Evolutionary conservation across 495 filamentous ascomycete genomes (phyloP), one percentile per base, ranked within the genome.

Genomic region (Lophiostoma macrostomum): DNA sequence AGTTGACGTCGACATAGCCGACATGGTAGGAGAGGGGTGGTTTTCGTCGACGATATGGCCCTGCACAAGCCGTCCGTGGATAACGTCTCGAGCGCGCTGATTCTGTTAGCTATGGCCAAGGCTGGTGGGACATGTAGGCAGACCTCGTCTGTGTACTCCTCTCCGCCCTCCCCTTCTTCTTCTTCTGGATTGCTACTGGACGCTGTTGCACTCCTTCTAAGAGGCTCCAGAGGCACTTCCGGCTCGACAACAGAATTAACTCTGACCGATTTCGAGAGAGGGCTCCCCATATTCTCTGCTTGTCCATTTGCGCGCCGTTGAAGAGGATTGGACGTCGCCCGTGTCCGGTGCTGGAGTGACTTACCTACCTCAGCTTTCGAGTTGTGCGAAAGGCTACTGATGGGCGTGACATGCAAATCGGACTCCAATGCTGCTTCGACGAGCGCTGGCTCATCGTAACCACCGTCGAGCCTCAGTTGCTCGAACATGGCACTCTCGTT

Each of bases 11-110:
- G 76, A 80, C 49, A 78, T 71, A 4, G 81, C 80, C 7, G 90
- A 94, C 5, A 80, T 74, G 19, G 79, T 71, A 12, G 86, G 82
- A 7, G 86, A 89, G n/a, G 84, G 85, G 63, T 89, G 89, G 65
- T 95, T 85, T 69, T 98, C 93, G 43, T 95, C 85, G 12, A 98
- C 94, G 62, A 98, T 86, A 64, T 97, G 93, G 14, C 93, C 93
- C 56, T 96, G 91, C n/a, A 96, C 80, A 28, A 98, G 75, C 27
- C 93, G 82, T 27, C 89, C 94, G 32, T 90, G 91, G 35, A 90
- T 91, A 31, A 98, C 90, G 67, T 97, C 89, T 32, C 82, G 80
- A 22, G 89, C 91, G 36, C 89, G 83, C 67, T 71, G 46, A n/a
- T 20, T 8, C 18, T 1, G 25, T 60, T 35, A 58, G 59, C 24